Percentiles rank a stretch among this genome's conserved stretches.
These are phyloP conservation scores for Dipsacomyces acuminosporus DNA, from an alignment of 371 early-diverging fungal genomes.

Conservation along the genomic window DNA sequence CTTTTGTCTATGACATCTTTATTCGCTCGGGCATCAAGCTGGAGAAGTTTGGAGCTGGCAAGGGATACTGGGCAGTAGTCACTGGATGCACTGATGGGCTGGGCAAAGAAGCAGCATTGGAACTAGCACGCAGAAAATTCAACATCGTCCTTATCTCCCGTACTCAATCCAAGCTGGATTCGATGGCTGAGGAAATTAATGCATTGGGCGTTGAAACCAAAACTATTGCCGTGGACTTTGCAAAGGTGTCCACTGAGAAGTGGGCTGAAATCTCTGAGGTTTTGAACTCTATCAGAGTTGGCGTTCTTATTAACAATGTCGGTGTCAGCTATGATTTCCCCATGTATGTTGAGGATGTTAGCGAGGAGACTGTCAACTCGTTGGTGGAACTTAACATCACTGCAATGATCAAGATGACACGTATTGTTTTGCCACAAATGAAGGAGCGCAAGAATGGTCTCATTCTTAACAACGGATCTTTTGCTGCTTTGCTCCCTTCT, in stretches of 20 bases:
- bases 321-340: slow-evolving; percentile 87
- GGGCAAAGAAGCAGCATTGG: slow-evolving; percentile 90
- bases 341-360: slow-evolving; percentile 74
- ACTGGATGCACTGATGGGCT: slow-evolving; percentile 99
- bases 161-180: slow-evolving; percentile 77
- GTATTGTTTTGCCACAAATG: slow-evolving; percentile 77
- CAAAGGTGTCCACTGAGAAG: slow-evolving; percentile 55
- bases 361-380: slow-evolving; percentile 56
- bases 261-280: slow-evolving; percentile 63
- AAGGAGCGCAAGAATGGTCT: slow-evolving; percentile 68
- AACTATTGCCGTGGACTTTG: slow-evolving; percentile 81
- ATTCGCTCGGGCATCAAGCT: slow-evolving; percentile 64
- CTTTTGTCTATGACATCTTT: slow-evolving; percentile 47
- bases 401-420: slow-evolving; percentile 79
- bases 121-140: slow-evolving; percentile 80
- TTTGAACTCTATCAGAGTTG: slow-evolving; percentile 53
- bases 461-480: slow-evolving; percentile 92
- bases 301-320: slow-evolving; percentile 82
- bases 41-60: slow-evolving; percentile 74
- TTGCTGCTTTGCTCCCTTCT: slow-evolving; percentile 82
- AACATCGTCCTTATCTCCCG: slow-evolving; percentile 90
- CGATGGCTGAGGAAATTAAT: slow-evolving; percentile 64
- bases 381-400: slow-evolving; percentile 89
- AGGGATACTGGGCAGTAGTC: slow-evolving; percentile 87
- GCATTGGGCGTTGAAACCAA: slow-evolving; percentile 65